A percentile compares a stretch with the other conserved stretches of the same genome.
Evolutionary conservation across 805 yeast genomes (phyloP).

Genomic region (Candida pini): DNA sequence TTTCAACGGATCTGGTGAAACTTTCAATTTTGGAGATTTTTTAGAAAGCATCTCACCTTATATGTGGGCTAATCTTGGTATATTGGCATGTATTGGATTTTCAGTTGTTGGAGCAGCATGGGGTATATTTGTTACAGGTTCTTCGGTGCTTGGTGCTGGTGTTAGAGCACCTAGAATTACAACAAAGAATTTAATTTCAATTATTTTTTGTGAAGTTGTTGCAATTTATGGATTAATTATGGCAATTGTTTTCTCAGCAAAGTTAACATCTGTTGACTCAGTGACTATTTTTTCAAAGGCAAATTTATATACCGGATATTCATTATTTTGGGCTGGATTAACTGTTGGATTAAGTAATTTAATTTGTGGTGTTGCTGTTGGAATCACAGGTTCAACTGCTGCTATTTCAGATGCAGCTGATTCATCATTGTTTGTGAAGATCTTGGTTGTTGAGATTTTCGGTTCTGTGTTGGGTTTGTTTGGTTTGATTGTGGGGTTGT

Average conservation of each 20-base stretch:
- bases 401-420: constrained; percentile 98
- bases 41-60: constrained; percentile 85
- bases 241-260: constrained; percentile 95
- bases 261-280: constrained; percentile 63
- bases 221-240: constrained; percentile 97
- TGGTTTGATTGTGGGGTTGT: constrained; percentile 92
- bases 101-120: constrained; percentile 98
- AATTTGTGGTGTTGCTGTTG: constrained; percentile 96
- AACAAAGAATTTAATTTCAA: constrained; percentile 91
- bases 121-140: constrained; percentile 96
- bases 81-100: constrained; percentile 85
- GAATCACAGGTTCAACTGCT: constrained; percentile 97
- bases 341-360: constrained; percentile 92
- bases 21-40: constrained; percentile 87
- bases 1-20: constrained; percentile 89
- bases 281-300: constrained; percentile 67
- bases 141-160: constrained; percentile 95
- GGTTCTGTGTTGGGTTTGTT: constrained; percentile 94
- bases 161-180: constrained; percentile 96
- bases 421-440: constrained; percentile 89
- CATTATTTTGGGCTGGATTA: constrained; percentile 96
- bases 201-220: constrained; percentile 98
- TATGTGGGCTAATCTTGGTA: constrained; percentile 94
- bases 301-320: constrained; percentile 89
- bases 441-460: constrained; percentile 93